These are phyloP conservation scores for Colletotrichum incanum DNA, from an alignment of 2,329 filamentous ascomycete species.

Conservation along the genomic window DNA sequence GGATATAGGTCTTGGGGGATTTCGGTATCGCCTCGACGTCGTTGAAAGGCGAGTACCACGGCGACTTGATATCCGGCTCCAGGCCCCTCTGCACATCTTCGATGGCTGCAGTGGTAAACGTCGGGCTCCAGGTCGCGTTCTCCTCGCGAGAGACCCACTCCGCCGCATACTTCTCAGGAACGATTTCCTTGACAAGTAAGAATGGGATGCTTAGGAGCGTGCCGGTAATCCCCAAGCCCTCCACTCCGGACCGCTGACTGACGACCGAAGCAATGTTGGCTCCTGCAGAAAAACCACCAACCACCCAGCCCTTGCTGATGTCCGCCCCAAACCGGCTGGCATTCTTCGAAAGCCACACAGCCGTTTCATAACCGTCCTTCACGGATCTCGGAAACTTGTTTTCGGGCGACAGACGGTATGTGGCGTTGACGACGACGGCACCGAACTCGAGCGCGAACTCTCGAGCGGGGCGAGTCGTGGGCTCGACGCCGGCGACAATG, in stretches of 20 bases:
- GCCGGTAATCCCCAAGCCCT: constrained; percentile 49
- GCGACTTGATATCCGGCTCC: constrained; percentile 49
- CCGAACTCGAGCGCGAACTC: constrained; percentile 44
- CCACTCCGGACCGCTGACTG: constrained; percentile 57
- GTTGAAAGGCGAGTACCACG: constrained; percentile 53
- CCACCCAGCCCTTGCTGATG: constrained; percentile 62
- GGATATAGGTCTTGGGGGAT: constrained; percentile 64
- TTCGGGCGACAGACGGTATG: constrained; percentile 68
- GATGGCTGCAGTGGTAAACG: constrained; percentile 50
- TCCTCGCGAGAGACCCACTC: constrained; percentile 59
- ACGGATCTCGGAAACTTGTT: constrained; percentile 63
- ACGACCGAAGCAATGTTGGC: constrained; percentile 66
- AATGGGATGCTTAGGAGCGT: constrained; percentile 27
- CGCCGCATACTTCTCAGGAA: constrained; percentile 55
- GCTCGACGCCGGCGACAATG: constrained; percentile 37
- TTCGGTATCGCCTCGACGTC: constrained; percentile 49
- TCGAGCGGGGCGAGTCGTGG: constrained; percentile 22
- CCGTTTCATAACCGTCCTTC: constrained; percentile 61
- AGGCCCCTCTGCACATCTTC: constrained; percentile 50
- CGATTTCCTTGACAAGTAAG: constrained; percentile 26
- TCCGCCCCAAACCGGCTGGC: constrained; percentile 48
- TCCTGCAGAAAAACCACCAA: constrained; percentile 66
- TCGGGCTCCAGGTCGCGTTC: constrained; percentile 54
- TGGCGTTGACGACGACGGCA: constrained; percentile 61
- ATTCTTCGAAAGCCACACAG: constrained; percentile 53